Conservation (phyloP, 345 rosid genomes). For the Murraya paniculata region DNA sequence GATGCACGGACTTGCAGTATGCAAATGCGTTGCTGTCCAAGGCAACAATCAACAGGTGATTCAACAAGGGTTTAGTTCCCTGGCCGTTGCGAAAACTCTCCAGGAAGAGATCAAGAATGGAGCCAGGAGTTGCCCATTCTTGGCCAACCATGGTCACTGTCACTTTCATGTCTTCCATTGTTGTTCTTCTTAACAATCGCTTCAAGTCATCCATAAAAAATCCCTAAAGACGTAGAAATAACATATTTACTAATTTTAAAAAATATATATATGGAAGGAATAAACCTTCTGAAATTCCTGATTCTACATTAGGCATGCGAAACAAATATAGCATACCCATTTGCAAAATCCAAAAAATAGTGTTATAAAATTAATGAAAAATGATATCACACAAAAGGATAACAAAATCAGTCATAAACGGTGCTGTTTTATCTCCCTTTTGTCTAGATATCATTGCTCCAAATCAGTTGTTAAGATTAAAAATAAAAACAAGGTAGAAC, state of each 20-base stretch:
- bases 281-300: not conserved
- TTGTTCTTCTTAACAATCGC: constrained; percentile 27
- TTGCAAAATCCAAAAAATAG: not conserved
- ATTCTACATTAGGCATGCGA: not conserved
- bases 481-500: not conserved
- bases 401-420: too few species aligned
- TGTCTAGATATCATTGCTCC: too few species aligned
- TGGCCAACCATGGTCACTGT: constrained; percentile 40
- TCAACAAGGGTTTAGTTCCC: constrained; percentile 35
- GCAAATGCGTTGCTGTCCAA: constrained; percentile 36
- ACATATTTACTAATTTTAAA: too few species aligned
- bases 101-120: constrained; percentile 51
- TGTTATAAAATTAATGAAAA: not conserved
- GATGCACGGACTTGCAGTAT: constrained; percentile 36
- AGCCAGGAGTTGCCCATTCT: constrained; percentile 41
- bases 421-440: too few species aligned
- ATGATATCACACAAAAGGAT: too few species aligned
- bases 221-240: not conserved
- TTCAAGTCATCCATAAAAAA: constrained; percentile 6
- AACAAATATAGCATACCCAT: not conserved
- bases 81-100: constrained; percentile 47
- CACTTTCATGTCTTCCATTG: constrained; percentile 32
- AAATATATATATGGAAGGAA: too few species aligned
- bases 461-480: not conserved
- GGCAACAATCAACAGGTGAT: constrained; percentile 46